These are phyloP conservation scores for Astrocystis sublimbata DNA, from an alignment of 495 filamentous ascomycete species.

Conservation along the genomic window DNA sequence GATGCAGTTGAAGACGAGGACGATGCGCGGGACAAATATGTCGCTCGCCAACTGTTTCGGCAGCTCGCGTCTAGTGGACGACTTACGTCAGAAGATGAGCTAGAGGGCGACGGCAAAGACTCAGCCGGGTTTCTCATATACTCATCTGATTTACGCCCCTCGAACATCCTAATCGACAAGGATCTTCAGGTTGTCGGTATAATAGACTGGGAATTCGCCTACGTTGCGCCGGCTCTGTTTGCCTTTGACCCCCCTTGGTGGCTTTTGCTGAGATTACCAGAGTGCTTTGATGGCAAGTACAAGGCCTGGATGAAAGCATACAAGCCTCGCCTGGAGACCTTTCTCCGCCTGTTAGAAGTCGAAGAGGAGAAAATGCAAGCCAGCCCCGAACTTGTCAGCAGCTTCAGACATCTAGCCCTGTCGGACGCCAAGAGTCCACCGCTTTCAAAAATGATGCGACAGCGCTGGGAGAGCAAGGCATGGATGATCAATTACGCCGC, in stretches of 20 bases:
- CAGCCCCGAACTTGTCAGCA: not conserved
- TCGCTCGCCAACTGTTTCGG: slow-evolving; percentile 30
- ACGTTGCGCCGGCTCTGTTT: slow-evolving; percentile 39
- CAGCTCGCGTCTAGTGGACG: not conserved
- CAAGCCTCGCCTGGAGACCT: slow-evolving; percentile 26
- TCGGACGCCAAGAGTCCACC: not conserved
- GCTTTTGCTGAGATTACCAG: slow-evolving; percentile 36
- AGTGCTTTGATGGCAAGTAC: slow-evolving; percentile 32
- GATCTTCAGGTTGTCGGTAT: slow-evolving; percentile 17
- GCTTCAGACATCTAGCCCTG: not conserved
- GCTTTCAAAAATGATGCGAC: slow-evolving; percentile 27
- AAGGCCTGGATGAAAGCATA: slow-evolving; percentile 30
- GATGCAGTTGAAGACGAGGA: slow-evolving; percentile 36
- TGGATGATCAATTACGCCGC: slow-evolving; percentile 38
- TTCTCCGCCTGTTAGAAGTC: slow-evolving; percentile 32
- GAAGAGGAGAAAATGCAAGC: slow-evolving; percentile 19
- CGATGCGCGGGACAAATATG: slow-evolving; percentile 38
- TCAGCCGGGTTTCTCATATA: slow-evolving; percentile 29
- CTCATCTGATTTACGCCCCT: slow-evolving; percentile 26
- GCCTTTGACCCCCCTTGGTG: slow-evolving; percentile 41
- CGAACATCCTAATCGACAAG: slow-evolving; percentile 29
- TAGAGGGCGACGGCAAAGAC: slow-evolving; percentile 33
- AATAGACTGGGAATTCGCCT: slow-evolving; percentile 41
- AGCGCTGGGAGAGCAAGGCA: slow-evolving; percentile 34
- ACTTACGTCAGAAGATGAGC: slow-evolving; percentile 32